Base-by-base conservation (phyloP, 768 basidiomycete genomes). In the Collybiopsis confluens region DNA sequence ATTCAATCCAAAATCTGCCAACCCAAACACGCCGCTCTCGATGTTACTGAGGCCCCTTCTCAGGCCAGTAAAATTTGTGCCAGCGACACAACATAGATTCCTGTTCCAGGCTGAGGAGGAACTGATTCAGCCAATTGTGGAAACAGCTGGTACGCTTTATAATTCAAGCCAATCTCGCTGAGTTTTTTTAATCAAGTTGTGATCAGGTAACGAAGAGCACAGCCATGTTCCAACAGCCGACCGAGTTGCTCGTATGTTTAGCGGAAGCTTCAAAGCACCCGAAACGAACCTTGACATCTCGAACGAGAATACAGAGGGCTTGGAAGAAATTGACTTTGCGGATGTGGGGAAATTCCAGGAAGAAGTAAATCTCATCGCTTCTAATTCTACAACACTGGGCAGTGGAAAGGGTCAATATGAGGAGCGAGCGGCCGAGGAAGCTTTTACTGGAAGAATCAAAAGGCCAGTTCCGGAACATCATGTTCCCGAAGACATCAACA, bases 181-280 rank as follows among this genome's bases (percentile, higher is more conserved):
- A 45, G 16, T 20, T 37, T 44, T 36, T 45, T 44, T 24, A 26
- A 43, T 18, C 18, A 28, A 51, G 4, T 18, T 4, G 59, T 45
- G 43, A 46, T 11, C 62, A 79, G 82, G 70, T 20, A 78, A 79
- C 37, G 70, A 74, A 26, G 76, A 81, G 48, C 59, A 74, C 40
- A 80, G 76, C 43, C 78, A 82, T 66, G 73, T 80, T 4, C 88
- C 90, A 5, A 91, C 88, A 3, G 87, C 88, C 0, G 79, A 85
- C n/a, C 75, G 72, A 9, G 80, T 92, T 23, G 70, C 77, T 26
- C 80, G 74, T 2, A 74, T 91, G 1, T 90, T 91, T 69, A 79
- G 77, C 55, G 74, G 67, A 8, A 2, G 54, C 59, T 59, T 52
- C 62, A 27, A 61, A 58, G 20, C 40, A 55, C 64, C 15, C 53